A percentile compares a stretch with the other conserved stretches of the same genome.
Evolutionary conservation across 331 rosid genomes (phyloP).

Genomic region (Pyrus hybrid): DNA sequence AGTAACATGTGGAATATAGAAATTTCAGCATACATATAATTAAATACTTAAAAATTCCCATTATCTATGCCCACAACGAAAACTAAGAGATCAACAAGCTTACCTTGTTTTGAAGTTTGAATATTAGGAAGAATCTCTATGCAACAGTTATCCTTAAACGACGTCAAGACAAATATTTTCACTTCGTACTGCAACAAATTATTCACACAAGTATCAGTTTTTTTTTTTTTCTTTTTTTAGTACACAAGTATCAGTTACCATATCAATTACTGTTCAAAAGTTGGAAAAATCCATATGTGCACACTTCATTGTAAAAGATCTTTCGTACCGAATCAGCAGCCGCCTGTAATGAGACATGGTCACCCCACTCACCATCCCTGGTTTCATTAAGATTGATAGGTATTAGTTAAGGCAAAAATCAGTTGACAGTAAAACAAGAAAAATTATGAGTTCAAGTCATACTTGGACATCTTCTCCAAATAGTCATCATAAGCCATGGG

Average conservation of each 20-base stretch:
- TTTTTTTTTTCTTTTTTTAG: no score
- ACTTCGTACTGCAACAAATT: slow-evolving; percentile 49
- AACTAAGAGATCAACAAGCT: slow-evolving; percentile 1
- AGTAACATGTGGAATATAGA: background rate
- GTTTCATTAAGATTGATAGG: slow-evolving; percentile 23
- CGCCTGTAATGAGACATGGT: slow-evolving; percentile 88
- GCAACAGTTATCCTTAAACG: slow-evolving; percentile 77
- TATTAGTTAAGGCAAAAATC: background rate
- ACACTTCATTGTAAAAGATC: background rate
- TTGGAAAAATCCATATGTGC: background rate
- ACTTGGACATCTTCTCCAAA: slow-evolving; percentile 72
- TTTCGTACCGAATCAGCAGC: slow-evolving; percentile 66
- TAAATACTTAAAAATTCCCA: background rate
- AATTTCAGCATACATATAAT: background rate
- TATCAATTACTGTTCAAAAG: background rate
- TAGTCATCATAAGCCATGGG: slow-evolving; percentile 76
- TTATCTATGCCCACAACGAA: background rate
- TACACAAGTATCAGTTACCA: slow-evolving; percentile 5
- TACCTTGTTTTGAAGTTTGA: slow-evolving; percentile 58
- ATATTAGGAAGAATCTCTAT: slow-evolving; percentile 75
- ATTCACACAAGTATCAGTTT: slow-evolving; percentile 6
- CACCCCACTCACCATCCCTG: slow-evolving; percentile 94
- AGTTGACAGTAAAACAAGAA: background rate
- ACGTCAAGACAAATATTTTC: slow-evolving; percentile 60
- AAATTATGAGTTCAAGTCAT: slow-evolving; percentile 4